These are phyloP conservation scores for Calonectria henricotiae DNA, from an alignment of 2,329 filamentous ascomycete genomes.

Conservation along the genomic window DNA sequence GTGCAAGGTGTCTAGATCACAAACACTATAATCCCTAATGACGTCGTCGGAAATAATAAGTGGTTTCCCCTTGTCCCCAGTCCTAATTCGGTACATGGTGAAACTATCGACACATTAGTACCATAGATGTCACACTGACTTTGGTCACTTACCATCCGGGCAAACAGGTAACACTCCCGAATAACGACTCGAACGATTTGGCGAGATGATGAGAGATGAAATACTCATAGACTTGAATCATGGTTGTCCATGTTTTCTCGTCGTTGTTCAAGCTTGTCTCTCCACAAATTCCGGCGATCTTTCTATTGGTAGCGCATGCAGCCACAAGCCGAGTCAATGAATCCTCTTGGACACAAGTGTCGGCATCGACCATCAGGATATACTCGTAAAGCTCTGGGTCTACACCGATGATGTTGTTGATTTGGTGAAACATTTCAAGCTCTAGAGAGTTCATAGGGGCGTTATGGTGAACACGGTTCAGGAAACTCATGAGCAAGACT, in stretches of 20 bases:
- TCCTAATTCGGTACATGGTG: slow-evolving; percentile 97
- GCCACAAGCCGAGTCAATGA: slow-evolving; percentile 93
- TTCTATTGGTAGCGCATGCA: slow-evolving; percentile 92
- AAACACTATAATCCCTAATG: slow-evolving; percentile 90
- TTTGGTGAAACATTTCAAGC: slow-evolving; percentile 98
- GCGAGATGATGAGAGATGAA: slow-evolving; percentile 98
- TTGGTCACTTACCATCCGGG: slow-evolving; percentile 88
- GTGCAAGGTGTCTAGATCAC: slow-evolving; percentile 93
- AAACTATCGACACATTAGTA: slow-evolving; percentile 78
- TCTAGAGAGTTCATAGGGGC: slow-evolving; percentile 96
- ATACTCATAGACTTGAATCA: slow-evolving; percentile 99
- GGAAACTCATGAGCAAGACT: slow-evolving; percentile 95
- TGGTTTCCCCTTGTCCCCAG: slow-evolving; percentile 93
- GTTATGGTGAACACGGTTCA: slow-evolving; percentile 97
- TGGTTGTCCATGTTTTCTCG: slow-evolving; percentile 96
- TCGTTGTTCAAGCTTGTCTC: slow-evolving; percentile 97
- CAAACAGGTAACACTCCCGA: slow-evolving; percentile 98
- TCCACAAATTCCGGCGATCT: slow-evolving; percentile 97
- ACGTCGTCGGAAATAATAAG: slow-evolving; percentile 93
- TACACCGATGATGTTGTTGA: slow-evolving; percentile 99
- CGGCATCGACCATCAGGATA: slow-evolving; percentile 96
- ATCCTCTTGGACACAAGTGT: slow-evolving; percentile 94
- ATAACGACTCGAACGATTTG: slow-evolving; percentile 98
- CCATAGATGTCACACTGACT: not conserved
- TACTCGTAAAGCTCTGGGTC: slow-evolving; percentile 98